phyloP scores from a whole-genome alignment of 2,329 filamentous ascomycete species.

The Fulvia fulva region DNA sequence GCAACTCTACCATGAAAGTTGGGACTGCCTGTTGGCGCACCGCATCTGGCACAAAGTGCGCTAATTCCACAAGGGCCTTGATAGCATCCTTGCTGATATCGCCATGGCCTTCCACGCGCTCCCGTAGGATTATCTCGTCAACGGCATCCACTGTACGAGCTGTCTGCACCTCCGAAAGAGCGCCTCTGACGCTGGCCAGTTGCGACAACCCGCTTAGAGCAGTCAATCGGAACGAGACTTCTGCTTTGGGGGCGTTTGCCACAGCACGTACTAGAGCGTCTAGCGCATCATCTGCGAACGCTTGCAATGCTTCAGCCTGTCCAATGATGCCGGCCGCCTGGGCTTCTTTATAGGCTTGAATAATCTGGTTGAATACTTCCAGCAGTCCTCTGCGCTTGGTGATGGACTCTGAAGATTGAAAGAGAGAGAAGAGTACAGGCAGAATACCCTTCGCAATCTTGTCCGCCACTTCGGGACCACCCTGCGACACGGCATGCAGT shows the following conservation, averaged over 20 bases:
- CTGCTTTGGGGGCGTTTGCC: slow-evolving; percentile 42
- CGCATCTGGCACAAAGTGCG: slow-evolving; percentile 57
- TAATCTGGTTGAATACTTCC: slow-evolving; percentile 56
- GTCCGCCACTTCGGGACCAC: slow-evolving; percentile 53
- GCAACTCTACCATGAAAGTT: slow-evolving; percentile 61
- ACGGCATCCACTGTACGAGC: slow-evolving; percentile 56
- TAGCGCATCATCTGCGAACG: slow-evolving; percentile 40
- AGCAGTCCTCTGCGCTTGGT: slow-evolving; percentile 60
- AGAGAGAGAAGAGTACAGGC: slow-evolving; percentile 56
- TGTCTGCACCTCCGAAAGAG: slow-evolving; percentile 42
- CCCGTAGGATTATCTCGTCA: slow-evolving; percentile 58
- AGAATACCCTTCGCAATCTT: slow-evolving; percentile 54
- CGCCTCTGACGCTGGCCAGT: slow-evolving; percentile 39
- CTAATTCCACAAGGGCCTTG: slow-evolving; percentile 56
- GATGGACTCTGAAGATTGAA: slow-evolving; percentile 58
- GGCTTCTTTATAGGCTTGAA: slow-evolving; percentile 51
- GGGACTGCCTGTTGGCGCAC: slow-evolving; percentile 64
- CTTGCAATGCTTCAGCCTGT: slow-evolving; percentile 37
- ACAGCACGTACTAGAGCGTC: slow-evolving; percentile 43
- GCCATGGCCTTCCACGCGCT: slow-evolving; percentile 53
- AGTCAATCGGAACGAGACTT: slow-evolving; percentile 48
- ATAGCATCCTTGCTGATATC: slow-evolving; percentile 58
- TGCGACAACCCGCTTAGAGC: slow-evolving; percentile 44
- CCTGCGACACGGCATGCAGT: slow-evolving; percentile 52
- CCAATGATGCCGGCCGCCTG: slow-evolving; percentile 45